phyloP scores from a whole-genome alignment of 192 early-diverging fungal species.

The Coemansia asiatica region DNA sequence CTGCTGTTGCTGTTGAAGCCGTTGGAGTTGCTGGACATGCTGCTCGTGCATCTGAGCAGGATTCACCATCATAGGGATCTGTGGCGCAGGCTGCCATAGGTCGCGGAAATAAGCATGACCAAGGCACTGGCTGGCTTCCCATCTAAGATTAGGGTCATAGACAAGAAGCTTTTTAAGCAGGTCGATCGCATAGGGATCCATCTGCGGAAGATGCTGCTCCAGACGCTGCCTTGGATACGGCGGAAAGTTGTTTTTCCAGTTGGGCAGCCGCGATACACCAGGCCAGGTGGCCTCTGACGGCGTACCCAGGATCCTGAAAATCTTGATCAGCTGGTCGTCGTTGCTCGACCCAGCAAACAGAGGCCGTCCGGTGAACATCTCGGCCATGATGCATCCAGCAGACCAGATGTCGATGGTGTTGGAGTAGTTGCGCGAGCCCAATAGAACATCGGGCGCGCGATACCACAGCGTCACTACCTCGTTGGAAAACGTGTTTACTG shows the following conservation, averaged over 20 bases:
- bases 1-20: constrained; percentile 44
- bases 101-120: constrained; percentile 50
- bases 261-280: constrained; percentile 65
- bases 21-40: constrained; percentile 34
- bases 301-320: constrained; percentile 79
- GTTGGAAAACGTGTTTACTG: constrained; percentile 93
- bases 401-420: constrained; percentile 99
- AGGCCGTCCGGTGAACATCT: constrained; percentile 78
- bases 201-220: constrained; percentile 71
- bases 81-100: constrained; percentile 40
- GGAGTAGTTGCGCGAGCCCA: constrained; percentile 92
- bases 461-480: constrained; percentile 99
- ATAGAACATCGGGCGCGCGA: constrained; percentile 92
- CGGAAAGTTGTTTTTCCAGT: constrained; percentile 70
- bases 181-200: constrained; percentile 70
- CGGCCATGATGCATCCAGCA: constrained; percentile 97
- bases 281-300: constrained; percentile 78
- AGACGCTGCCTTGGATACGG: constrained; percentile 64
- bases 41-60: constrained; percentile 34
- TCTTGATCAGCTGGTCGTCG: constrained; percentile 77
- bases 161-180: constrained; percentile 71
- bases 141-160: constrained; percentile 63
- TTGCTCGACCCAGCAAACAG: constrained; percentile 81
- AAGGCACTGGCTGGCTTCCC: constrained; percentile 41
- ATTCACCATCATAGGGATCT: constrained; percentile 29